Conservation (phyloP, 2,329 filamentous ascomycete species). For the Leptosphaerulina australis region DNA sequence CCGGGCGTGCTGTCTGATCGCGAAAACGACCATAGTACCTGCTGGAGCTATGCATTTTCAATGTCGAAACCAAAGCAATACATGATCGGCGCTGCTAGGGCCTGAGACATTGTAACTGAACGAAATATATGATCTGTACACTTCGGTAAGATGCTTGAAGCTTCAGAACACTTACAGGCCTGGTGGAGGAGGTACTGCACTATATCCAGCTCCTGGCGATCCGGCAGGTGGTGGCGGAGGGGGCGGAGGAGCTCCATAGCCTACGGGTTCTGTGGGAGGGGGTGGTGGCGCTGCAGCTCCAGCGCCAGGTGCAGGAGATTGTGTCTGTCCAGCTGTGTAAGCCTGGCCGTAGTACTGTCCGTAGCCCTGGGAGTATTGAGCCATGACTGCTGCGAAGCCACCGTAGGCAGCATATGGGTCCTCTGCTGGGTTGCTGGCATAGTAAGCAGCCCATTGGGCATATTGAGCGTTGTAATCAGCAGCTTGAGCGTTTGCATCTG, state of each 20-base stretch:
- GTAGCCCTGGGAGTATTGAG: slow-evolving; percentile 40
- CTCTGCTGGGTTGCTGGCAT: slow-evolving; percentile 71
- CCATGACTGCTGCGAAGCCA: slow-evolving; percentile 60
- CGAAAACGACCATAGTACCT: neutral
- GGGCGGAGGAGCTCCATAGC: slow-evolving; percentile 37
- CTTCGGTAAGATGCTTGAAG: slow-evolving; percentile 14
- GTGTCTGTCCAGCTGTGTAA: slow-evolving; percentile 28
- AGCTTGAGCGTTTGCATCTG: slow-evolving; percentile 49
- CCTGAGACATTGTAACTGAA: neutral
- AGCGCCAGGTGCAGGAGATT: slow-evolving; percentile 38
- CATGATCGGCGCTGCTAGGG: neutral
- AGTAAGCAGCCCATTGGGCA: slow-evolving; percentile 72
- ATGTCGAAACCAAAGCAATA: slow-evolving; percentile 1
- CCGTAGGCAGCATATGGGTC: slow-evolving; percentile 93
- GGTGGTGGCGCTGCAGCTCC: slow-evolving; percentile 38
- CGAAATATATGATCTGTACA: slow-evolving; percentile 2
- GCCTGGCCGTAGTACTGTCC: slow-evolving; percentile 40
- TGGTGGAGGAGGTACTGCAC: slow-evolving; percentile 36
- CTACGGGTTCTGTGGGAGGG: slow-evolving; percentile 40
- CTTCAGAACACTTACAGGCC: slow-evolving; percentile 23
- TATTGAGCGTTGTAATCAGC: slow-evolving; percentile 81
- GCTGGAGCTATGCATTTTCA: neutral
- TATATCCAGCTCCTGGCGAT: slow-evolving; percentile 43
- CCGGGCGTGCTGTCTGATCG: neutral
- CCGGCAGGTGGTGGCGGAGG: slow-evolving; percentile 45